Conservation (phyloP, 2,329 filamentous ascomycete genomes). For the Cladophialophora bantiana region DNA sequence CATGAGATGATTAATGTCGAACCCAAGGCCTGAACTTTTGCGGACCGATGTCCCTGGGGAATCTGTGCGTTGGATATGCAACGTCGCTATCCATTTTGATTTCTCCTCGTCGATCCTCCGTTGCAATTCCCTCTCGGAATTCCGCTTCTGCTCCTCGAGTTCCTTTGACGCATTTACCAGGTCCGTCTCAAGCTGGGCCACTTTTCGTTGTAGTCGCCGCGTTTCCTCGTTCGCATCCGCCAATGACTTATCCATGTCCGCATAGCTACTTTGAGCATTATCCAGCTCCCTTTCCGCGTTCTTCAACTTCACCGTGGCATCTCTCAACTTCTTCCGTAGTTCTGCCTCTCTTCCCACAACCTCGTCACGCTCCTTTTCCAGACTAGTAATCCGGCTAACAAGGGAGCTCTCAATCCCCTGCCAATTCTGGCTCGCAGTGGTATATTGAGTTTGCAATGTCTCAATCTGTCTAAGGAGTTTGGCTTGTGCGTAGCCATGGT, state of each 20-base stretch:
- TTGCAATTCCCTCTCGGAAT: slow-evolving; percentile 63
- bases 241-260: slow-evolving; percentile 61
- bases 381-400: slow-evolving; percentile 73
- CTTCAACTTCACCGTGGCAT: slow-evolving; percentile 74
- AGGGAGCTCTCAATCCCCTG: slow-evolving; percentile 91
- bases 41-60: slow-evolving; percentile 53
- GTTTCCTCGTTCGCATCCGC: slow-evolving; percentile 69
- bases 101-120: slow-evolving; percentile 71
- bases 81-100: slow-evolving; percentile 61
- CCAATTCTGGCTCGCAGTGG: slow-evolving; percentile 95
- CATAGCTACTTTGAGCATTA: slow-evolving; percentile 57
- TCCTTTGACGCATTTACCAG: slow-evolving; percentile 65
- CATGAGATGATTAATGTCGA: slow-evolving; percentile 48
- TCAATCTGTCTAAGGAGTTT: slow-evolving; percentile 94
- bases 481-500: slow-evolving; percentile 80
- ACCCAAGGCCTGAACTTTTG: slow-evolving; percentile 44
- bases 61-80: slow-evolving; percentile 49
- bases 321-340: slow-evolving; percentile 85
- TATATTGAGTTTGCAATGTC: slow-evolving; percentile 93
- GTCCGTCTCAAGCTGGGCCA: slow-evolving; percentile 64
- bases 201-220: slow-evolving; percentile 52
- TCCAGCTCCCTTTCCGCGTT: slow-evolving; percentile 85
- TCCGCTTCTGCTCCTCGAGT: slow-evolving; percentile 65
- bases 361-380: slow-evolving; percentile 94
- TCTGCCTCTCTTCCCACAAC: slow-evolving; percentile 82